Conservation (phyloP, 164 flowering plant species). For the Liriodendron chinense region DNA sequence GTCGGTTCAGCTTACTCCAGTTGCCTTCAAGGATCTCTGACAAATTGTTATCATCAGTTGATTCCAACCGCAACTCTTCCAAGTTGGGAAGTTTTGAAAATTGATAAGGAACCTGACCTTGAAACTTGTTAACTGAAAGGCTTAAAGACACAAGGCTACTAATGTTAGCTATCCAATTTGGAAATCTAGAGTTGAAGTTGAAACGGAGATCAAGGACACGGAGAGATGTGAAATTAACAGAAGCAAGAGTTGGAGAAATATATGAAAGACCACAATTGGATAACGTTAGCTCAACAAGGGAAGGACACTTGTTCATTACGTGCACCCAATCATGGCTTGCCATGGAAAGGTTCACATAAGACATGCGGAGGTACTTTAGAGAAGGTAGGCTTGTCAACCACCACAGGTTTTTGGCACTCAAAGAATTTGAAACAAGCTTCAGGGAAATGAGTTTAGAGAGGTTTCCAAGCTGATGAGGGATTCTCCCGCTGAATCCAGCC, state of each 20-base stretch:
- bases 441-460: conserved; percentile 1
- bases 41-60: background rate
- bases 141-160: background rate
- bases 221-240: conserved; percentile 5
- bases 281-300: background rate
- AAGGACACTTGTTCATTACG: conserved; percentile 1
- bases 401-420: background rate
- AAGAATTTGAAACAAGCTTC: background rate
- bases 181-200: background rate
- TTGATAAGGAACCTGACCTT: conserved; percentile 1
- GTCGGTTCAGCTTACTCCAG: background rate
- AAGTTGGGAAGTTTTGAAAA: conserved; percentile 3
- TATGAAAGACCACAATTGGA: background rate
- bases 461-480: conserved; percentile 10
- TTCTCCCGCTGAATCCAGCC: background rate
- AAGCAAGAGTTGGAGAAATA: background rate
- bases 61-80: background rate
- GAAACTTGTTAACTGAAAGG: background rate
- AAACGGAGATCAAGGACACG: background rate
- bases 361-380: background rate
- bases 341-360: background rate
- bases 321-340: conserved; percentile 3
- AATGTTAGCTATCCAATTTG: background rate
- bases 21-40: background rate
- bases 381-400: conserved; percentile 1